Conservation (phyloP, 2,329 filamentous ascomycete genomes). For the Cercospora beticola region DNA sequence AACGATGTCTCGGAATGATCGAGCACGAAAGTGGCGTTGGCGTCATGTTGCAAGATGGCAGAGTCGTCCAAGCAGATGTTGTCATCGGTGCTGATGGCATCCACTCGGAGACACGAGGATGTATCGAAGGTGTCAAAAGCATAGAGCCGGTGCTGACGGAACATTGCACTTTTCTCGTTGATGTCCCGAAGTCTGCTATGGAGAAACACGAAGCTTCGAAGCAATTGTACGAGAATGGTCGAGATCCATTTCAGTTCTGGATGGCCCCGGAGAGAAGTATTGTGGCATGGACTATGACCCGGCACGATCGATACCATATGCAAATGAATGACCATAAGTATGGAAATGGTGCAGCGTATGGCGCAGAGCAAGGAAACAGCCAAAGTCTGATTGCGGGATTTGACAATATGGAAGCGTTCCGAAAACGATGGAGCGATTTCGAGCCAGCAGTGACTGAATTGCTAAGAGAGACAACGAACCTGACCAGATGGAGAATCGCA, state of each 20-base stretch:
- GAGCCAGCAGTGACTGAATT: conserved; percentile 10
- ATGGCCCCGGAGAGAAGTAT: conserved; percentile 9
- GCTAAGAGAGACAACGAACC: conserved; percentile 2
- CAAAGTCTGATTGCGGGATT: not conserved
- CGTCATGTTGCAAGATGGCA: conserved; percentile 7
- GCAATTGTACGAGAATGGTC: conserved; percentile 1
- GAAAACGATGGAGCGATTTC: conserved; percentile 10
- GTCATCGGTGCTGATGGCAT: conserved; percentile 16
- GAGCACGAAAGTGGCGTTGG: not conserved
- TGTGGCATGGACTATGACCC: conserved; percentile 16
- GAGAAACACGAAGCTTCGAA: conserved; percentile 2
- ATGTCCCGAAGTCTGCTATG: conserved; percentile 7
- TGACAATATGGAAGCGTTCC: conserved; percentile 4
- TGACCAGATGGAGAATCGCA: conserved; percentile 12
- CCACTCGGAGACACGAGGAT: conserved; percentile 5
- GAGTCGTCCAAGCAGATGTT: conserved; percentile 6
- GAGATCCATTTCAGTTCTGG: conserved; percentile 17
- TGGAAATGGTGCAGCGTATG: conserved; percentile 1
- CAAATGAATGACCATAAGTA: conserved; percentile 16
- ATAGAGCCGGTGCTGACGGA: conserved; percentile 5
- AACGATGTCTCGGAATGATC: conserved; percentile 7
- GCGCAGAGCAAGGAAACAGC: not conserved
- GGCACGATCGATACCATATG: conserved; percentile 11
- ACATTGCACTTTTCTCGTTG: conserved; percentile 16
- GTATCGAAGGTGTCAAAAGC: not conserved